A percentile compares a stretch with the other conserved stretches of the same genome.
phyloP scores from a whole-genome alignment of 495 filamentous ascomycete species.

The Neurospora intermedia region DNA sequence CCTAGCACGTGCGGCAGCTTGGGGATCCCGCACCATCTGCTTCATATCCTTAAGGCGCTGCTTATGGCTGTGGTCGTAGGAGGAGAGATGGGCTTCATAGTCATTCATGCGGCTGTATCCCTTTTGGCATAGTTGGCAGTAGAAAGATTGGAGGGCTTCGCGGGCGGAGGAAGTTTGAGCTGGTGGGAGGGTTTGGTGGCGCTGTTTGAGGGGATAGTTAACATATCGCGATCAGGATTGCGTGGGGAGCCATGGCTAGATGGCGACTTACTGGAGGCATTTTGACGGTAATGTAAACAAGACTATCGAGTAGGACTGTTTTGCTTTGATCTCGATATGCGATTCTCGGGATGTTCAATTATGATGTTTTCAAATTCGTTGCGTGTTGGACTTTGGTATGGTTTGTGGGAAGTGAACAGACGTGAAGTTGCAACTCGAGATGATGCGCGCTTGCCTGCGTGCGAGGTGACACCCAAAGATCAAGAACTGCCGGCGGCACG shows the following conservation, averaged over 20 bases:
- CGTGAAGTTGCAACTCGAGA: background rate
- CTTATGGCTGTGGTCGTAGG: slow-evolving; percentile 62
- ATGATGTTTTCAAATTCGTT: background rate
- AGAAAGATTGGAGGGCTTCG: slow-evolving; percentile 81
- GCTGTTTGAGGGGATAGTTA: slow-evolving; percentile 13
- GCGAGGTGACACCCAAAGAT: background rate
- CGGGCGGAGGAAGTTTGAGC: slow-evolving; percentile 74
- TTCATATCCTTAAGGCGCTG: slow-evolving; percentile 58
- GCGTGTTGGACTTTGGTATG: background rate
- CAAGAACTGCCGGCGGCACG: background rate
- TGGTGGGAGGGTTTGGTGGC: slow-evolving; percentile 41
- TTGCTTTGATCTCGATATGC: background rate
- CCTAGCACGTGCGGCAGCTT: slow-evolving; percentile 48
- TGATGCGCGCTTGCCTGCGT: background rate
- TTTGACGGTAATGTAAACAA: slow-evolving; percentile 4
- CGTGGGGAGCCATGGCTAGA: background rate
- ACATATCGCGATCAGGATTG: background rate
- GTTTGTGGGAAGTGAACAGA: background rate
- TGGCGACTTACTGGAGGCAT: slow-evolving; percentile 35
- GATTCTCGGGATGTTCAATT: background rate
- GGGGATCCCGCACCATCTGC: slow-evolving; percentile 49
- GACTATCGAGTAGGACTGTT: too few species aligned
- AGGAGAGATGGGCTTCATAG: slow-evolving; percentile 57
- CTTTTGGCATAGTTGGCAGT: slow-evolving; percentile 64
- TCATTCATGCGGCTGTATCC: slow-evolving; percentile 62